Conservation (phyloP, 768 basidiomycete species). For the Amanita subjunquillea region DNA sequence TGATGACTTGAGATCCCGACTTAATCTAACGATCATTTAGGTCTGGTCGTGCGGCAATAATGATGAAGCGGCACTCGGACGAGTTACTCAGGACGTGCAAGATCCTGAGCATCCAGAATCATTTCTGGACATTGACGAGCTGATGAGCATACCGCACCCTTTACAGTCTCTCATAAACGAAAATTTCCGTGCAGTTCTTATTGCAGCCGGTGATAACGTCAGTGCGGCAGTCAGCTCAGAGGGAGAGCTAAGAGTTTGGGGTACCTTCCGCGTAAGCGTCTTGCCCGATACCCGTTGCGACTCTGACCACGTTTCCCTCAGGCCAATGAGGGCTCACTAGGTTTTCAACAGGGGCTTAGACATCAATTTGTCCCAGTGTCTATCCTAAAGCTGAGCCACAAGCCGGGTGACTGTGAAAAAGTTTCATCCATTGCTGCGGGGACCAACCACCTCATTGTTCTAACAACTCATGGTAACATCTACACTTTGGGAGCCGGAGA, state of each 20-base stretch:
- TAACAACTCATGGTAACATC: slow-evolving; percentile 82
- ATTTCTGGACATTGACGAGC: slow-evolving; percentile 44
- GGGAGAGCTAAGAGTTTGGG: slow-evolving; percentile 83
- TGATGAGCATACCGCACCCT: slow-evolving; percentile 53
- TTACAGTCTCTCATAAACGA: slow-evolving; percentile 63
- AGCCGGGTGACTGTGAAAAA: slow-evolving; percentile 57
- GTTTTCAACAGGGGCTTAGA: slow-evolving; percentile 60
- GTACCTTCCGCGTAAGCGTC: slow-evolving; percentile 70
- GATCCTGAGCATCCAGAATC: slow-evolving; percentile 50
- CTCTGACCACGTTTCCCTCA: slow-evolving; percentile 16
- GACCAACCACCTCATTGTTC: slow-evolving; percentile 80
- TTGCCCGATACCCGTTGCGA: slow-evolving; percentile 1
- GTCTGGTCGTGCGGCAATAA: slow-evolving; percentile 83
- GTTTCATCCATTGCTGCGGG: slow-evolving; percentile 73
- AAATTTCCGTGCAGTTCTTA: slow-evolving; percentile 73
- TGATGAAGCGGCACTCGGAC: slow-evolving; percentile 82
- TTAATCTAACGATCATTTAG: slow-evolving; percentile 24
- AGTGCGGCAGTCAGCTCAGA: slow-evolving; percentile 73
- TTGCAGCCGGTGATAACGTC: slow-evolving; percentile 82
- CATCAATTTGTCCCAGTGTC: slow-evolving; percentile 59
- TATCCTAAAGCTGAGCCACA: slow-evolving; percentile 48
- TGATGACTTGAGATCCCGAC: slow-evolving; percentile 11
- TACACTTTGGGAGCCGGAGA: slow-evolving; percentile 90
- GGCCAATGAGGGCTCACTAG: slow-evolving; percentile 77
- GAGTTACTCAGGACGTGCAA: slow-evolving; percentile 53